Evolutionary conservation across 2,329 filamentous ascomycete genomes (phyloP).

Genomic region (Macrophomina phaseolina): DNA sequence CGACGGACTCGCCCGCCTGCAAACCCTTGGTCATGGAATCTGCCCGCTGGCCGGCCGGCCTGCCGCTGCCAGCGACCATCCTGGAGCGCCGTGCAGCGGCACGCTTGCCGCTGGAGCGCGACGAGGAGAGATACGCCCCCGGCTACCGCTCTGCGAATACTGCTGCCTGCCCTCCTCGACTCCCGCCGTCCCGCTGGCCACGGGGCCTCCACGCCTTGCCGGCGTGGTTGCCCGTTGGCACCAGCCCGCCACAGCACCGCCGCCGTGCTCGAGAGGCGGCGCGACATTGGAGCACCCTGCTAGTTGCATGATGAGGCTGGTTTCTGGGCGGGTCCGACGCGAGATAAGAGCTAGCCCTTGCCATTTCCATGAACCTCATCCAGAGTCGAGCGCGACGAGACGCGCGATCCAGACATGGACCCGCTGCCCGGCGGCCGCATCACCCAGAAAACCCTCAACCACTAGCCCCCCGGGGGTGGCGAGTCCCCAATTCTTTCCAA

Average conservation of each 20-base stretch:
- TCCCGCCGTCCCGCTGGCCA: neutral
- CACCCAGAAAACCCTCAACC: neutral
- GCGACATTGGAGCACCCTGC: neutral
- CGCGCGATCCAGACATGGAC: neutral
- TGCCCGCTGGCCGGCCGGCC: conserved; percentile 5
- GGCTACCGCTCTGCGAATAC: neutral
- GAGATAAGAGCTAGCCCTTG: conserved; percentile 12
- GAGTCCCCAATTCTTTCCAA: neutral
- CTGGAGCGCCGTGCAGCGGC: conserved; percentile 14
- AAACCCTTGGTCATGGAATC: conserved; percentile 20
- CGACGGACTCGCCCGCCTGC: conserved; percentile 8
- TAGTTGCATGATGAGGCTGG: conserved; percentile 24
- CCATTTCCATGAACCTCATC: neutral
- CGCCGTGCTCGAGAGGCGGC: conserved; percentile 3
- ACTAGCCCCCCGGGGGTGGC: neutral
- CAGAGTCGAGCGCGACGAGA: neutral
- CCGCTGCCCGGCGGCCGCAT: conserved; percentile 1
- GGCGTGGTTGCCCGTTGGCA: neutral
- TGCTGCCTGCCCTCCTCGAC: neutral
- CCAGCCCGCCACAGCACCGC: neutral
- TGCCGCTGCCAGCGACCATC: conserved; percentile 10
- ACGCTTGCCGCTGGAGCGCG: conserved; percentile 13
- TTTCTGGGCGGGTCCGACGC: conserved; percentile 16
- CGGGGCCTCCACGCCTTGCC: neutral
- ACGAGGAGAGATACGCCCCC: conserved; percentile 4